Evolutionary conservation across 768 basidiomycete species (phyloP).

Genomic region (Termitomyces sp.): DNA sequence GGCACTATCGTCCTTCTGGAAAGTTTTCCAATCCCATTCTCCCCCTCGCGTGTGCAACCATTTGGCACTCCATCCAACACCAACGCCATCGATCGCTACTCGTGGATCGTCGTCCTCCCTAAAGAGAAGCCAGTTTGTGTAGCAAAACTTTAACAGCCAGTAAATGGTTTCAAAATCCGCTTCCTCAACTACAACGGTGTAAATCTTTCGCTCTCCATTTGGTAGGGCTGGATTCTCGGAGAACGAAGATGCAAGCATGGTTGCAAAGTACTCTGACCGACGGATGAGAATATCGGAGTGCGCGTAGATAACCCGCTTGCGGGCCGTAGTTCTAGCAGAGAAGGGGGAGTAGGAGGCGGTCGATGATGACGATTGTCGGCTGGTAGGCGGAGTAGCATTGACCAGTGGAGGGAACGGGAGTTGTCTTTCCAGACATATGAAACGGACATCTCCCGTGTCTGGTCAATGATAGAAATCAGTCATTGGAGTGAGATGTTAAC

Average conservation of each 20-base stretch:
- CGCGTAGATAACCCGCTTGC: slow-evolving; percentile 74
- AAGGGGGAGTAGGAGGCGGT: slow-evolving; percentile 40
- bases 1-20: slow-evolving; percentile 36
- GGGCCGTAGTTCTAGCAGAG: slow-evolving; percentile 44
- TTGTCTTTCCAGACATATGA: slow-evolving; percentile 63
- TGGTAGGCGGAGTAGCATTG: slow-evolving; percentile 23
- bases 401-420: slow-evolving; percentile 22
- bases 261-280: slow-evolving; percentile 77
- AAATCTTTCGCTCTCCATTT: slow-evolving; percentile 51
- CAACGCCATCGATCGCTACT: slow-evolving; percentile 61
- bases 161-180: slow-evolving; percentile 76
- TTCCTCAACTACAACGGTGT: slow-evolving; percentile 72
- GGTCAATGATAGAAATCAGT: background rate
- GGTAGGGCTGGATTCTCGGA: slow-evolving; percentile 44
- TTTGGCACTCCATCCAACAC: slow-evolving; percentile 62
- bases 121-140: slow-evolving; percentile 73
- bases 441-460: slow-evolving; percentile 77
- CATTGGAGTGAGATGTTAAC: background rate
- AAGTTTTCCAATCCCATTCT: slow-evolving; percentile 74
- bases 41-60: slow-evolving; percentile 46
- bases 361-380: slow-evolving; percentile 37
- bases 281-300: slow-evolving; percentile 73
- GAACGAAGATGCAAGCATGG: slow-evolving; percentile 70
- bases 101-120: slow-evolving; percentile 67
- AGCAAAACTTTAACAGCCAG: slow-evolving; percentile 76